Evolutionary conservation across 768 basidiomycete species (phyloP).

Genomic region (Pisolithus albus): DNA sequence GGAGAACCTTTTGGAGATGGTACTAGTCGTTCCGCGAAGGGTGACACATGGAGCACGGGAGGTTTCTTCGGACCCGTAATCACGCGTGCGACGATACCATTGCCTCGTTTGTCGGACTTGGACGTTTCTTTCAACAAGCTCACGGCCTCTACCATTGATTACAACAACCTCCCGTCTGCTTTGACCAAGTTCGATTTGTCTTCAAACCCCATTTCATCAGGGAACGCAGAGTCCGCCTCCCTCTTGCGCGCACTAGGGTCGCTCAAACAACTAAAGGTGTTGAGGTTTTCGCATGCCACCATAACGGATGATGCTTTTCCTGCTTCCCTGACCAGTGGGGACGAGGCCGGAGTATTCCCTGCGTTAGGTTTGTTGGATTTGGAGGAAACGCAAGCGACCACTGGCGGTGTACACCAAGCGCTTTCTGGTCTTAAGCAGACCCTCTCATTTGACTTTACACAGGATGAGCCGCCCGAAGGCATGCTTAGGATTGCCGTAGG

Average conservation of each 20-base stretch:
- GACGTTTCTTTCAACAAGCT: slow-evolving; percentile 67
- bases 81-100: slow-evolving; percentile 52
- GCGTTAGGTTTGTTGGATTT: slow-evolving; percentile 54
- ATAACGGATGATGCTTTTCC: slow-evolving; percentile 59
- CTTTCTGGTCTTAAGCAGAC: slow-evolving; percentile 44
- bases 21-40: slow-evolving; percentile 11
- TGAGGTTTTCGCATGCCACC: slow-evolving; percentile 49
- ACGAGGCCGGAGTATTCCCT: slow-evolving; percentile 36
- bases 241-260: slow-evolving; percentile 42
- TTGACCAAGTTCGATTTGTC: slow-evolving; percentile 59
- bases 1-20: slow-evolving; percentile 44
- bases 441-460: slow-evolving; percentile 48
- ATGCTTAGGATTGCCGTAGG: slow-evolving; percentile 55
- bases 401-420: slow-evolving; percentile 38
- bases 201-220: slow-evolving; percentile 53
- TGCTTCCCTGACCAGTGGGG: slow-evolving; percentile 10
- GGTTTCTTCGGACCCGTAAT: slow-evolving; percentile 62
- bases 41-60: slow-evolving; percentile 31
- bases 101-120: slow-evolving; percentile 60
- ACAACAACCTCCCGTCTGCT: slow-evolving; percentile 42
- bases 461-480: slow-evolving; percentile 47
- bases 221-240: slow-evolving; percentile 16
- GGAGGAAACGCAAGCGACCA: slow-evolving; percentile 54
- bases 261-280: slow-evolving; percentile 49
- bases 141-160: slow-evolving; percentile 46